These are phyloP conservation scores for Escallonia rubra DNA, from an alignment of 129 eudicot genomes.

Conservation along the genomic window DNA sequence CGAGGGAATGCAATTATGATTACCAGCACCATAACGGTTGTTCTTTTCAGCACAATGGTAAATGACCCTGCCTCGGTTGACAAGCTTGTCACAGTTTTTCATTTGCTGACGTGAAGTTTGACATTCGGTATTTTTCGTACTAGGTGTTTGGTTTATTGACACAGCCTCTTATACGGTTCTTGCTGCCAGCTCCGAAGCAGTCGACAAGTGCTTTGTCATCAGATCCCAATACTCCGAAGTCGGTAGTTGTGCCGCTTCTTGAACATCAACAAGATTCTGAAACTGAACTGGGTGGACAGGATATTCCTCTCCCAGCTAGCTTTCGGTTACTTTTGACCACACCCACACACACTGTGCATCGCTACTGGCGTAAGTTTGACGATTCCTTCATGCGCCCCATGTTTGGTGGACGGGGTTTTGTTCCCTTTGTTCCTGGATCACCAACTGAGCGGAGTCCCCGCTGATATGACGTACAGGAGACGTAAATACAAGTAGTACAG, in stretches of 20 bases:
- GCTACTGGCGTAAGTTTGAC: constrained; percentile 77
- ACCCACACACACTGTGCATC: constrained; percentile 68
- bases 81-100: neutral
- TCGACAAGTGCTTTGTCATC: constrained; percentile 29
- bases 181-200: constrained; percentile 36
- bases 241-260: constrained; percentile 42
- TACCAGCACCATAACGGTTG: constrained; percentile 81
- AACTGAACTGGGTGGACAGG: constrained; percentile 13
- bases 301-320: constrained; percentile 21
- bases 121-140: neutral
- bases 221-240: constrained; percentile 49
- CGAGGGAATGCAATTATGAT: constrained; percentile 71
- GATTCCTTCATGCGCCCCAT: constrained; percentile 80
- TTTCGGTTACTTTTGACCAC: constrained; percentile 56
- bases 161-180: constrained; percentile 55
- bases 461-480: no score
- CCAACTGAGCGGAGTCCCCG: neutral
- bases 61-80: neutral
- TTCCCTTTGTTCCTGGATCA: constrained; percentile 58
- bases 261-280: constrained; percentile 33
- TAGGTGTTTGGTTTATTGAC: constrained; percentile 81
- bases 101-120: neutral
- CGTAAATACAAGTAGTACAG: neutral
- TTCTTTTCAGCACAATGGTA: constrained; percentile 74
- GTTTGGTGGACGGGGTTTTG: constrained; percentile 85